Conservation (phyloP, 768 basidiomycete species). For the Artomyces pyxidatus region DNA sequence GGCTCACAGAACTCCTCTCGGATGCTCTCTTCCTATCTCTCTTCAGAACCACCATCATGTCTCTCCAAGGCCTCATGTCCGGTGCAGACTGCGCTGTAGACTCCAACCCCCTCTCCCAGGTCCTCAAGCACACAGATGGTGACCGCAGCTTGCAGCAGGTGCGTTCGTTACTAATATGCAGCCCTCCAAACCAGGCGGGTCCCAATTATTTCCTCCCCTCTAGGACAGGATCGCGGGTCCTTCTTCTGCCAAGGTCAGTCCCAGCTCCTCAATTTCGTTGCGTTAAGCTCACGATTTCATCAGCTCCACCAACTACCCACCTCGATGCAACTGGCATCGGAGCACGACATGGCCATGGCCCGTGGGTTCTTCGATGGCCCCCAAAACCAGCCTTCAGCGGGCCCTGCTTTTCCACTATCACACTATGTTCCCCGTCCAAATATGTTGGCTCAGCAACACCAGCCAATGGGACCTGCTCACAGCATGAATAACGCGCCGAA, state of each 20-base stretch:
- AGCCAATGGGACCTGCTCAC: slow-evolving; percentile 21
- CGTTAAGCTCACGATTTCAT: too few species aligned
- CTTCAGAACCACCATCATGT: slow-evolving; percentile 37
- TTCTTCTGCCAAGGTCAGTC: slow-evolving; percentile 58
- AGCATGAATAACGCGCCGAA: neutral
- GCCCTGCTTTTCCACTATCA: slow-evolving; percentile 28
- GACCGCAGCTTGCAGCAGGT: slow-evolving; percentile 88
- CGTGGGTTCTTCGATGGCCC: slow-evolving; percentile 68
- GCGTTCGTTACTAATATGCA: slow-evolving; percentile 16
- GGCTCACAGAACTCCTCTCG: neutral
- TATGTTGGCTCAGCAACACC: slow-evolving; percentile 20
- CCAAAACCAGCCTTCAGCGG: slow-evolving; percentile 26
- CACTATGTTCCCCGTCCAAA: slow-evolving; percentile 26
- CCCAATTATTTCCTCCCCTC: neutral
- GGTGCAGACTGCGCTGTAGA: slow-evolving; percentile 84
- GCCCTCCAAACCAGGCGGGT: neutral
- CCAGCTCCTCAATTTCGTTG: neutral
- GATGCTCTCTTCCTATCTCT: slow-evolving; percentile 11
- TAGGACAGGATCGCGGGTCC: slow-evolving; percentile 63
- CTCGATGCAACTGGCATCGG: slow-evolving; percentile 38
- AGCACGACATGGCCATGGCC: slow-evolving; percentile 66
- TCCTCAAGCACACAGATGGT: slow-evolving; percentile 83
- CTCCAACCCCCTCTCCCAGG: slow-evolving; percentile 80
- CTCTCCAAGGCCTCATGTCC: slow-evolving; percentile 72
- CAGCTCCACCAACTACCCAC: slow-evolving; percentile 75